Evolutionary conservation across 2,329 filamentous ascomycete genomes (phyloP).

Genomic region (Xylaria sp.): DNA sequence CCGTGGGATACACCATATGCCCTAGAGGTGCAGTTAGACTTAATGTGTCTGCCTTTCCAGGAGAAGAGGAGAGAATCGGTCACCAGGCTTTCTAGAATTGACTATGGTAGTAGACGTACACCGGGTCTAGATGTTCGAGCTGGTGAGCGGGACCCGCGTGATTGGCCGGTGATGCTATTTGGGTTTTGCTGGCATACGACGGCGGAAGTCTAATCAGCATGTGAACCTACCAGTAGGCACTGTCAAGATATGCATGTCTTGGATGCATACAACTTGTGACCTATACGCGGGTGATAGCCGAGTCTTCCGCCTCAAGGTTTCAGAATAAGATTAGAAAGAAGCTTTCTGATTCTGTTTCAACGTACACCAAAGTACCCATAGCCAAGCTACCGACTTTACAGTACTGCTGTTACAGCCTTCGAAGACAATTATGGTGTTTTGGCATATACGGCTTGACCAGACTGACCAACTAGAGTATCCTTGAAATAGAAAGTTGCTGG

Average conservation of each 20-base stretch:
- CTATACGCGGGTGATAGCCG: conserved; percentile 16
- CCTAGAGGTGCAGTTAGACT: background rate
- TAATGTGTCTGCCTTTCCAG: background rate
- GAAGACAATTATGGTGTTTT: background rate
- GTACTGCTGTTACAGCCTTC: background rate
- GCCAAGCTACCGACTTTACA: background rate
- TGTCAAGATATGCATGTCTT: conserved; percentile 27
- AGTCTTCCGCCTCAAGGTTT: conserved; percentile 26
- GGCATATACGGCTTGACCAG: background rate
- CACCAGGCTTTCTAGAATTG: conserved; percentile 12
- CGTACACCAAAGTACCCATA: conserved; percentile 2
- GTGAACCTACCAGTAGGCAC: conserved; percentile 26
- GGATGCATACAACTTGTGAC: conserved; percentile 18
- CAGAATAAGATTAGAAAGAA: conserved; percentile 13
- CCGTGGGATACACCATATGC: conserved; percentile 8
- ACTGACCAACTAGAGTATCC: background rate
- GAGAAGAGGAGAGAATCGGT: conserved; percentile 8
- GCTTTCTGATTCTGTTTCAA: conserved; percentile 3
- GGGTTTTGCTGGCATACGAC: conserved; percentile 33
- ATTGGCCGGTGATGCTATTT: conserved; percentile 29
- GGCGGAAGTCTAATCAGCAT: conserved; percentile 38
- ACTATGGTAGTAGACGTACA: conserved; percentile 9
- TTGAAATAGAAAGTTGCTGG: conserved; percentile 1
- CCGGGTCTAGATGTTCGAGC: conserved; percentile 10
- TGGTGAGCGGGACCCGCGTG: background rate